These are phyloP conservation scores for Russula griseocarnosa DNA, from an alignment of 768 basidiomycete genomes.

Conservation along the genomic window DNA sequence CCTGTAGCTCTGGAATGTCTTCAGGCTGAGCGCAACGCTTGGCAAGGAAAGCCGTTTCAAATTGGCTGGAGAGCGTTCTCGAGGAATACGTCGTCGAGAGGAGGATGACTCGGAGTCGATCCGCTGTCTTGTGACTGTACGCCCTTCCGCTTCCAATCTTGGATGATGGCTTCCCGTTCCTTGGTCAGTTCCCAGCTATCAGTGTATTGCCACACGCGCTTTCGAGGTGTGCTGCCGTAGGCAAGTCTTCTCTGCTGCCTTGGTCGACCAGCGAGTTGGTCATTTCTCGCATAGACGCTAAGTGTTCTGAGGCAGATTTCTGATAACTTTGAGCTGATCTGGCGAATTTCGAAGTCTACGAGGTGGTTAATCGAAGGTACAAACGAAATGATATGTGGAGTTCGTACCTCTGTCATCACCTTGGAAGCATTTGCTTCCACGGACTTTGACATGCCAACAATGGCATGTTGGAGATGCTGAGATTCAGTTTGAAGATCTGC, in stretches of 20 bases:
- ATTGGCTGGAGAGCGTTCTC: neutral
- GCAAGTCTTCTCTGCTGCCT: constrained; percentile 57
- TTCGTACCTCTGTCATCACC: constrained; percentile 52
- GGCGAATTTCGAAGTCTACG: constrained; percentile 43
- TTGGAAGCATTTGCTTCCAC: constrained; percentile 42
- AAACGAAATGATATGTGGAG: constrained; percentile 8
- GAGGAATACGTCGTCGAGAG: constrained; percentile 17
- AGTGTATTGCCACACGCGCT: constrained; percentile 64
- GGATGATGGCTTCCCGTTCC: constrained; percentile 56
- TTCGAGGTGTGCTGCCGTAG: constrained; percentile 77
- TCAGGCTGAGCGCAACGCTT: constrained; percentile 1
- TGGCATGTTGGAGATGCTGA: constrained; percentile 46
- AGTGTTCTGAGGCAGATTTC: constrained; percentile 39
- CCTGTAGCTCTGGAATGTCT: constrained; percentile 7
- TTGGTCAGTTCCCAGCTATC: constrained; percentile 71
- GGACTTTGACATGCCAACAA: constrained; percentile 49
- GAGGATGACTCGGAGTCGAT: constrained; percentile 33
- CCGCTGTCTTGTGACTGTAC: constrained; percentile 33
- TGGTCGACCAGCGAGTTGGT: constrained; percentile 51
- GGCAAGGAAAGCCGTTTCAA: neutral
- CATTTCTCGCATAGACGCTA: constrained; percentile 49
- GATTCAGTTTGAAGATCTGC: constrained; percentile 51
- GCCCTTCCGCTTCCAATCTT: constrained; percentile 40
- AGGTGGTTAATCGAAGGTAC: constrained; percentile 12
- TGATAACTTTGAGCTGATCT: constrained; percentile 45